Evolutionary conservation across 805 yeast species (phyloP), one percentile per base, ranked within the genome.

Genomic region (Yamadazyma sp.): DNA sequence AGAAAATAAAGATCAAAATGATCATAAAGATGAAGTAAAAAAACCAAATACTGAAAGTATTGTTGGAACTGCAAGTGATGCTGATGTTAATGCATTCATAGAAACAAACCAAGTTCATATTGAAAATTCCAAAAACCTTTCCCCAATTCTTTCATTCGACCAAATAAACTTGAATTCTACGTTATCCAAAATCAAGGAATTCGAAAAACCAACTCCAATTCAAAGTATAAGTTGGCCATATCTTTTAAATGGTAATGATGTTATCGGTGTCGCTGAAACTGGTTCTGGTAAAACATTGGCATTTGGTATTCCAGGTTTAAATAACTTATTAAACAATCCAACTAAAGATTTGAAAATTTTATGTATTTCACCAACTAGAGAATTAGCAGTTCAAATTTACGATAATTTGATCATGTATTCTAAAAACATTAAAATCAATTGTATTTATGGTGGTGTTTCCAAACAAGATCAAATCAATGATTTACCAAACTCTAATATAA

Each of bases 231-330:
- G 97, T 7, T 93, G 98, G 98, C 98, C 98, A 45, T 87, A 78
- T 54, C 64, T 91, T 35, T 64, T 88, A 33, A 64, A 76, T 14
- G 83, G 84, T 12, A 74, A 81, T 39, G 98, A 91, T 56, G 95
- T 89, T 17, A 77, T 91, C 47, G 98, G 98, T 59, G 96, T 91
- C 45, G 98, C 98, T 10, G 97, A 91, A 65, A 91, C 98, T 3
- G 98, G 98, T 24, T 86, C 96, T 1, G 98, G 98, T 54, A 91
- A 91, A 62, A 91, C 98, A 0, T 82, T 91, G 63, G 98, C 96
- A 0, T 93, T 91, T 58, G 96, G 96, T 57, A 93, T 93, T 21
- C 98, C 99, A 31, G 96, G 97, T n/a, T 75, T 91, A 35, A 73
- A 86, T 53, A 79, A 80, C 43, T 65, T 91, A 38, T 50, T 69